A percentile compares a stretch with the other conserved stretches of the same genome.
Conservation (phyloP, 352 stramenopile genomes). For the Phytopythium litorale region DNA sequence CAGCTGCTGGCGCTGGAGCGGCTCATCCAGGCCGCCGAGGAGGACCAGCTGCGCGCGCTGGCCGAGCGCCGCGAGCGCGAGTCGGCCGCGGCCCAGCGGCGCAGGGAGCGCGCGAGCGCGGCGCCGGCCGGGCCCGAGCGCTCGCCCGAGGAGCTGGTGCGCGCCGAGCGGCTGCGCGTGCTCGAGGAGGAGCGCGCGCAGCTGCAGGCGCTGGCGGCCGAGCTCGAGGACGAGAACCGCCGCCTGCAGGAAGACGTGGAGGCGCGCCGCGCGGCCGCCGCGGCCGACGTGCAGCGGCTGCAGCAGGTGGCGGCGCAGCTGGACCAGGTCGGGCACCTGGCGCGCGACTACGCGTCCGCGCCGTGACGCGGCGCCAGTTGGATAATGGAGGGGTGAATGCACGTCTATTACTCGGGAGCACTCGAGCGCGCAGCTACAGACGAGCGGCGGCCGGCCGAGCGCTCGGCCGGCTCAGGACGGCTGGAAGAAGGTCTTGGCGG, state of each 20-base stretch:
- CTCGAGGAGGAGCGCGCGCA: conserved; percentile 52
- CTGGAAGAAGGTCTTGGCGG: conserved; percentile 66
- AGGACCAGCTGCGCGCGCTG: conserved; percentile 28
- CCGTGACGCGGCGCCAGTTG: conserved; percentile 4
- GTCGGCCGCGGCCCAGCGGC: conserved; percentile 1
- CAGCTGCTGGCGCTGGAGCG: conserved; percentile 48
- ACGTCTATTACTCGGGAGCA: background rate
- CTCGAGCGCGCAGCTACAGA: background rate
- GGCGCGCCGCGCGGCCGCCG: conserved; percentile 38
- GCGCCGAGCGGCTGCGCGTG: conserved; percentile 36
- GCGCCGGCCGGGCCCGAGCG: conserved; percentile 7
- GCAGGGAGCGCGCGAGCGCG: conserved; percentile 9
- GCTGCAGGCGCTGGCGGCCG: conserved; percentile 32
- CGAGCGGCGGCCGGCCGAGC: too few relatives aligned
- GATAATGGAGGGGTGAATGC: too few relatives aligned
- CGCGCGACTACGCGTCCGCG: conserved; percentile 34
- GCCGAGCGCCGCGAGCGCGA: conserved; percentile 20
- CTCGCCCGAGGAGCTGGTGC: conserved; percentile 37
- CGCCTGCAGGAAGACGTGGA: conserved; percentile 36
- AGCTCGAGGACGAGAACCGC: conserved; percentile 36
- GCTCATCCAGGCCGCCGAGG: conserved; percentile 39
- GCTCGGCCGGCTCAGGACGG: conserved; percentile 12
- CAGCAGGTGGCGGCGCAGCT: conserved; percentile 29
- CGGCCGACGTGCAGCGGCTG: conserved; percentile 40
- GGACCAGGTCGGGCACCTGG: conserved; percentile 28